phyloP scores from a whole-genome alignment of 495 filamentous ascomycete genomes.

The Penicillium egyptiacum region DNA sequence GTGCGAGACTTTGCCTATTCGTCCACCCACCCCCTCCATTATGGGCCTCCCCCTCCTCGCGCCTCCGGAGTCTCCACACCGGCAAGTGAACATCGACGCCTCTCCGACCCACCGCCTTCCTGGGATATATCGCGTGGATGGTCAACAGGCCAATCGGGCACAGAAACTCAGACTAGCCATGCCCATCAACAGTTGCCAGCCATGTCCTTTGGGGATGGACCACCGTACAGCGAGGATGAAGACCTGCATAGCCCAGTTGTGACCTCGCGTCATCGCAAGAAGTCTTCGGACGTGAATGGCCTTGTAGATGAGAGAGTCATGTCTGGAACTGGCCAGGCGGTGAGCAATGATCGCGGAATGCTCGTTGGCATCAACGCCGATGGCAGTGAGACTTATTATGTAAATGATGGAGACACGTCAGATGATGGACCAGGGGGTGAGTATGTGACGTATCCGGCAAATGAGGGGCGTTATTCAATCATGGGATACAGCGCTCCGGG shows the following conservation, averaged over 20 bases:
- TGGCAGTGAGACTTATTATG: conserved; percentile 75
- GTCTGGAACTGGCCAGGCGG: conserved; percentile 28
- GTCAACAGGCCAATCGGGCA: conserved; percentile 51
- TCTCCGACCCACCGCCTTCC: conserved; percentile 75
- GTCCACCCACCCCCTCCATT: conserved; percentile 78
- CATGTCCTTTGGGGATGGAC: conserved; percentile 86
- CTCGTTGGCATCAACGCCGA: conserved; percentile 68
- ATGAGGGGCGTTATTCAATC: conserved; percentile 58
- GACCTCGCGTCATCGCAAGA: conserved; percentile 75
- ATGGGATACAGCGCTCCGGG: conserved; percentile 39
- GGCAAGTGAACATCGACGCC: conserved; percentile 71
- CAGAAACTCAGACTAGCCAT: conserved; percentile 35
- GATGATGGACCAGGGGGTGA: conserved; percentile 78
- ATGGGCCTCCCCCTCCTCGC: conserved; percentile 78
- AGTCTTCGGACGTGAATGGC: conserved; percentile 54
- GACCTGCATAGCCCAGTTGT: conserved; percentile 90
- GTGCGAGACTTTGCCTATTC: conserved; percentile 98
- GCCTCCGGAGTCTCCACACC: conserved; percentile 83
- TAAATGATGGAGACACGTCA: conserved; percentile 58
- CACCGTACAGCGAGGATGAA: conserved; percentile 96
- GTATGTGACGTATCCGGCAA: conserved; percentile 73
- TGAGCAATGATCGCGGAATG: conserved; percentile 57
- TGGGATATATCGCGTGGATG: conserved; percentile 55
- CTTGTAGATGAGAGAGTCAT: conserved; percentile 22
- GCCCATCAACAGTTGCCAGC: conserved; percentile 69